Conservation (phyloP, 371 early-diverging fungal species). For the Circinella minor region DNA sequence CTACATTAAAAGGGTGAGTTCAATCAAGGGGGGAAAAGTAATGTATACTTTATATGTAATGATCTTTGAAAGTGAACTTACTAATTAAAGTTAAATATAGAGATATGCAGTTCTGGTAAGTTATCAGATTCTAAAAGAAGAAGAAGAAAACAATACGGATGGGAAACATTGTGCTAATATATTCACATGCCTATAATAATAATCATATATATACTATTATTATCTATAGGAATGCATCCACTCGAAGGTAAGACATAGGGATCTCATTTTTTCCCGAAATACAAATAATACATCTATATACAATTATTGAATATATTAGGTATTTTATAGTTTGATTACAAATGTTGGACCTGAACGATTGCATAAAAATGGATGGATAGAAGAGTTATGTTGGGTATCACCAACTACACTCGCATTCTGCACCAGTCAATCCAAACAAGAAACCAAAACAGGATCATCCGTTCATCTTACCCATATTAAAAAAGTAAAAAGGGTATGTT, state of each 20-base stretch:
- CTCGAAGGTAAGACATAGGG: slow-evolving; percentile 14
- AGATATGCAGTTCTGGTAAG: slow-evolving; percentile 44
- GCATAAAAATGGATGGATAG: slow-evolving; percentile 35
- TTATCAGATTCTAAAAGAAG: not conserved
- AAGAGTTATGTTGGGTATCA: slow-evolving; percentile 42
- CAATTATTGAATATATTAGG: not conserved
- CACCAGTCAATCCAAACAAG: slow-evolving; percentile 6
- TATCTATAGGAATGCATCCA: slow-evolving; percentile 22
- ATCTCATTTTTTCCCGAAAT: not conserved
- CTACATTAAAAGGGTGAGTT: slow-evolving; percentile 33
- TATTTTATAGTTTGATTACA: slow-evolving; percentile 20
- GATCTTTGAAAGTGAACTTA: not conserved
- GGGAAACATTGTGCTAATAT: not conserved
- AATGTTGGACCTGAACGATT: slow-evolving; percentile 26
- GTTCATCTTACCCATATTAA: slow-evolving; percentile 7
- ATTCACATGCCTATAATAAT: not conserved
- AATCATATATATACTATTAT: not conserved
- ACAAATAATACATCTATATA: not conserved
- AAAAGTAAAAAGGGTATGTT: not conserved
- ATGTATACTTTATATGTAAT: too few species aligned
- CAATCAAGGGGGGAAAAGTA: not conserved
- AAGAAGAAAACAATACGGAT: not conserved
- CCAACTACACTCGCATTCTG: slow-evolving; percentile 32
- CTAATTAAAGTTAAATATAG: slow-evolving; percentile 8
- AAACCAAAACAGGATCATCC: not conserved